Base-by-base conservation (phyloP, 2,329 filamentous ascomycete species). In the Chalara sp. region DNA sequence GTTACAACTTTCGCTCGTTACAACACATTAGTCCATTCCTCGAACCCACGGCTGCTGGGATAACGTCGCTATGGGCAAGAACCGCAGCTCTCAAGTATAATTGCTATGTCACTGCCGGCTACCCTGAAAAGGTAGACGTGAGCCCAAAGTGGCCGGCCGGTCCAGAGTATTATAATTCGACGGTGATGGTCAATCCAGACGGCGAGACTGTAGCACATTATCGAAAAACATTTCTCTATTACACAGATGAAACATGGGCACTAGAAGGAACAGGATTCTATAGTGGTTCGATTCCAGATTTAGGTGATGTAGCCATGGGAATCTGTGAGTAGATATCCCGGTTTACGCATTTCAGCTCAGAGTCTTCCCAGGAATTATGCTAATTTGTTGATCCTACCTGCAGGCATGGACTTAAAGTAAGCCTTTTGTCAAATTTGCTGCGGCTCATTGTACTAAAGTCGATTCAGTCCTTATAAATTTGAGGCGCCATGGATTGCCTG, bases 1-100 rank as follows among this genome's bases (percentile, higher is more conserved):
- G 88, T 32, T 93, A 91, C 71, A 90, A 90, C 64, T 92, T 91
- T 70, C 76, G 78, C 41, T 86, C 83, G 0, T 65, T 88, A 2
- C 70, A 78, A 32, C 76, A 88, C 1, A 89, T 92, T 42, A 68
- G 69, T 1, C 84, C 86, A 0, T 86, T 74, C 58, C 78, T 92
- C 4, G 88, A 93, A 61, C 77, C 74, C 0, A 79, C 79, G 0
- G 76, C 78, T 5, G 72, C 78, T 0, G 88, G 88, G 0, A 80
- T 86, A 48, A 83, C 76, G 6, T 83, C 86, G 0, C 67, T 84
- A 21, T 93, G 87, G 88, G 86, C 87, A 0, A 73, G 80, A 37
- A 80, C 76, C 0, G 79, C 76, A 0, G 87, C 88, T 0, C 70
- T 80, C 28, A 82, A 81, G 58, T 74, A 86, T 60, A 73, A 83